Conservation (phyloP, 139 green algal genomes). For the Haematococcus sp. region DNA sequence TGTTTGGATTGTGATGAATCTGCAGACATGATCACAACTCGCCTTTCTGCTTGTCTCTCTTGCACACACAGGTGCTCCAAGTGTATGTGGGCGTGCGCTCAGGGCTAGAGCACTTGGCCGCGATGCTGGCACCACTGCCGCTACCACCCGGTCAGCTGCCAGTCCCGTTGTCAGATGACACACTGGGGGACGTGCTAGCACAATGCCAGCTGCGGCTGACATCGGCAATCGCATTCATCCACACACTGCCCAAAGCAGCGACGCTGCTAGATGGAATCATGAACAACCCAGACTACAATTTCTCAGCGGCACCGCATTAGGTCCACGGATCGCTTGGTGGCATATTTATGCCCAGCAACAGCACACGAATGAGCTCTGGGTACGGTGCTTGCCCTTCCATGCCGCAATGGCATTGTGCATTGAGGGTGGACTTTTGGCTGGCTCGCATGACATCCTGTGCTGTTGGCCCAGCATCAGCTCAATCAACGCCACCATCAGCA, state of each 20-base stretch:
- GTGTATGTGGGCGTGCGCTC: conserved; percentile 17
- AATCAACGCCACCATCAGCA: too few relatives aligned
- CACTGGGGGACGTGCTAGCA: conserved; percentile 29
- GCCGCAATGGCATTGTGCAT: too few relatives aligned
- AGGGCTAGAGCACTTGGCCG: conserved; percentile 28
- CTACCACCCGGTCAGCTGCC: conserved; percentile 18
- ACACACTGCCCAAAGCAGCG: conserved; percentile 24
- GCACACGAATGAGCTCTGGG: too few relatives aligned
- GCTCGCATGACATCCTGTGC: too few relatives aligned
- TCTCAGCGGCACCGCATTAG: neutral
- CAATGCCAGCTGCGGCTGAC: conserved; percentile 26
- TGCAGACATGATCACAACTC: too few relatives aligned
- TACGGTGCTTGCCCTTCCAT: too few relatives aligned
- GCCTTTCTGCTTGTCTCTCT: too few relatives aligned
- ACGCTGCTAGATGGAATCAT: conserved; percentile 16
- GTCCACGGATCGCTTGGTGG: too few relatives aligned
- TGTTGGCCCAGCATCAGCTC: too few relatives aligned
- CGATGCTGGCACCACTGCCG: conserved; percentile 24
- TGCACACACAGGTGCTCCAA: conserved; percentile 5
- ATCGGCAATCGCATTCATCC: conserved; percentile 12
- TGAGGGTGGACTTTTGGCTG: too few relatives aligned
- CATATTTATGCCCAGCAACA: too few relatives aligned
- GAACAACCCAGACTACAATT: neutral
- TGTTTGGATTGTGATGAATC: too few relatives aligned
- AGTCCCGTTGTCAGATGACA: conserved; percentile 26